Evolutionary conservation across 2,329 filamentous ascomycete genomes (phyloP).

Genomic region (Plectosphaerella sp.): DNA sequence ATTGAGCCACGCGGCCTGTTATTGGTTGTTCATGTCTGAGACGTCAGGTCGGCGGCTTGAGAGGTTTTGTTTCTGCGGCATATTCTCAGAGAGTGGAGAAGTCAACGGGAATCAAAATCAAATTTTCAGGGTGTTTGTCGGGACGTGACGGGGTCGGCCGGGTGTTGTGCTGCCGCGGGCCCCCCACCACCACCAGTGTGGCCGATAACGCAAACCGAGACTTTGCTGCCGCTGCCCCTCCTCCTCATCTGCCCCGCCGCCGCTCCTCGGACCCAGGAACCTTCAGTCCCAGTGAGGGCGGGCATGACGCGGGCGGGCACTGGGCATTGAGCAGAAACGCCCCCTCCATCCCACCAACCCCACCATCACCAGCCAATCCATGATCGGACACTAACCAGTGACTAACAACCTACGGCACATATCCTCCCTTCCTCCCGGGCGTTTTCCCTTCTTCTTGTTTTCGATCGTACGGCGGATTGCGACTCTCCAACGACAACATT

Average conservation of each 20-base stretch:
- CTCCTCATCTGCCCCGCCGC: background rate
- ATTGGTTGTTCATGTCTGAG: background rate
- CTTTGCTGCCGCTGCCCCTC: background rate
- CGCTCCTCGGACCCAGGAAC: background rate
- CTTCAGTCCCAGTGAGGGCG: too few species aligned
- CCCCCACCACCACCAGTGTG: background rate
- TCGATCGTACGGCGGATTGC: background rate
- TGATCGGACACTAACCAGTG: background rate
- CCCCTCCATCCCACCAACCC: background rate
- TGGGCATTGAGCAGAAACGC: too few species aligned
- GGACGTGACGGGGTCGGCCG: background rate
- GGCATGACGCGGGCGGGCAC: too few species aligned
- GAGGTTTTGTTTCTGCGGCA: background rate
- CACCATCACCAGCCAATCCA: background rate
- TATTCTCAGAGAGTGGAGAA: too few species aligned
- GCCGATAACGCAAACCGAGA: background rate
- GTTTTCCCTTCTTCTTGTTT: background rate
- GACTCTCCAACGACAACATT: background rate
- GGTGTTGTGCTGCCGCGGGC: background rate
- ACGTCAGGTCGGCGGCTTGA: too few species aligned
- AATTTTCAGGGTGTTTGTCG: background rate
- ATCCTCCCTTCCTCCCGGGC: background rate
- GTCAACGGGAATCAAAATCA: too few species aligned
- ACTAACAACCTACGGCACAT: background rate
- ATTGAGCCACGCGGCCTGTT: slow-evolving; percentile 1